These are phyloP conservation scores for Effrenium voratum DNA, from an alignment of 73 alveolate genomes.

Conservation along the genomic window DNA sequence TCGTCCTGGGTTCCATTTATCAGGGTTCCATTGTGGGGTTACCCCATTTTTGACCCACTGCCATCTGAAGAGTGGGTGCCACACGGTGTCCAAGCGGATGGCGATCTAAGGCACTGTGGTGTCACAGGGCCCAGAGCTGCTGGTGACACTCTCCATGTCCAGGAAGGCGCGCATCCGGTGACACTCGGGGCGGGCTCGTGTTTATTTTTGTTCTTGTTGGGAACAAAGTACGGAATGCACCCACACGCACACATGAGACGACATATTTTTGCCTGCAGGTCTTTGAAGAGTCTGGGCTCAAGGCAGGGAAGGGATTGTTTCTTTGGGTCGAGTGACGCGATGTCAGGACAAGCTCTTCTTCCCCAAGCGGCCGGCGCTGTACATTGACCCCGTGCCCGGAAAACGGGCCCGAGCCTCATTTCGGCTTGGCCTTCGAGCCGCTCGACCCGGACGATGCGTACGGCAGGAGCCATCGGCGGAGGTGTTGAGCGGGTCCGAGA, in stretches of 20 bases:
- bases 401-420: not conserved
- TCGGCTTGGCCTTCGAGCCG: not conserved
- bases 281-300: slow-evolving; percentile 68
- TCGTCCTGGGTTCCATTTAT: not conserved
- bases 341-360: slow-evolving; percentile 62
- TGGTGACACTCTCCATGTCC: slow-evolving; percentile 77
- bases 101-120: slow-evolving; percentile 44
- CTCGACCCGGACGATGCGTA: not conserved
- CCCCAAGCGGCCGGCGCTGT: slow-evolving; percentile 68
- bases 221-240: too few relatives aligned
- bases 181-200: too few relatives aligned
- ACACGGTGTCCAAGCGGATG: not conserved
- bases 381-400: slow-evolving; percentile 12
- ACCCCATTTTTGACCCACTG: not conserved
- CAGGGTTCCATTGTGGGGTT: not conserved
- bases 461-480: slow-evolving; percentile 24
- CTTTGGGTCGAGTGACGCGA: not conserved
- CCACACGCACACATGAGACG: too few relatives aligned
- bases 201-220: too few relatives aligned
- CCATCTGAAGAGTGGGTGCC: not conserved
- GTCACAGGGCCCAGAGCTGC: slow-evolving; percentile 64
- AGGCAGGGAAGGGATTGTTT: not conserved
- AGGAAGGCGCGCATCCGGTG: slow-evolving; percentile 23
- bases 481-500: not conserved
- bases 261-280: slow-evolving; percentile 41